phyloP scores from a whole-genome alignment of 2,329 filamentous ascomycete genomes.

The Venturia oleaginea region DNA sequence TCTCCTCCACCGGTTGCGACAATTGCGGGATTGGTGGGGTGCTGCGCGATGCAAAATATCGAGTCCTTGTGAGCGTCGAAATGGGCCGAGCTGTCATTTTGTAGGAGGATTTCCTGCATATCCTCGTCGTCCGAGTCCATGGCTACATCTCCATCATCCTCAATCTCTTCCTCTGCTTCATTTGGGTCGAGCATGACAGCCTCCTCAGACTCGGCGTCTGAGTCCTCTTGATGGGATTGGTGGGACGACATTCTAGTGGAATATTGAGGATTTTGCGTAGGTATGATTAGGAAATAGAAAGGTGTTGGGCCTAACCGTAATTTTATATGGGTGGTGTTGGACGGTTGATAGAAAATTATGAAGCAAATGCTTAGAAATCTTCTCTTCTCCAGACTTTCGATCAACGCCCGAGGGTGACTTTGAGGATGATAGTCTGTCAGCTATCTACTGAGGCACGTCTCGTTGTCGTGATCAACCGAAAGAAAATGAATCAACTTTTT shows the following conservation, averaged over 20 bases:
- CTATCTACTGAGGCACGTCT: neutral
- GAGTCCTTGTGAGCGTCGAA: slow-evolving; percentile 87
- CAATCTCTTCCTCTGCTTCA: slow-evolving; percentile 70
- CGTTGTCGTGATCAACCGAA: neutral
- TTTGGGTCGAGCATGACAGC: slow-evolving; percentile 66
- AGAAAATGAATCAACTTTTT: neutral
- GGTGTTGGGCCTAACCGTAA: neutral
- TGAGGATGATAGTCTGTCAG: neutral
- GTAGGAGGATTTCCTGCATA: slow-evolving; percentile 56
- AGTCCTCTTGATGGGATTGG: slow-evolving; percentile 15
- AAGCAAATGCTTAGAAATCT: slow-evolving; percentile 7
- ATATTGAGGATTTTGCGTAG: neutral
- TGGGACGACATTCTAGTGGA: slow-evolving; percentile 17
- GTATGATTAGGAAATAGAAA: neutral
- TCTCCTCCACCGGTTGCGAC: slow-evolving; percentile 81
- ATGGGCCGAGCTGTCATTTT: slow-evolving; percentile 89
- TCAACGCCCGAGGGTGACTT: neutral
- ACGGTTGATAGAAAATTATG: neutral
- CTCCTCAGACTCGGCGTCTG: slow-evolving; percentile 42
- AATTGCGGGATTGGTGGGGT: slow-evolving; percentile 68
- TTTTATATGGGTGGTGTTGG: neutral
- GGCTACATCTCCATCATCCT: slow-evolving; percentile 59
- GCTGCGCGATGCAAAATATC: slow-evolving; percentile 90
- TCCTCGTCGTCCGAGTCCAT: slow-evolving; percentile 71
- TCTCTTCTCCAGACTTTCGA: neutral